Evolutionary conservation across 768 basidiomycete species (phyloP), one percentile per base, ranked within the genome.

Genomic region (Lentinula lateritia): DNA sequence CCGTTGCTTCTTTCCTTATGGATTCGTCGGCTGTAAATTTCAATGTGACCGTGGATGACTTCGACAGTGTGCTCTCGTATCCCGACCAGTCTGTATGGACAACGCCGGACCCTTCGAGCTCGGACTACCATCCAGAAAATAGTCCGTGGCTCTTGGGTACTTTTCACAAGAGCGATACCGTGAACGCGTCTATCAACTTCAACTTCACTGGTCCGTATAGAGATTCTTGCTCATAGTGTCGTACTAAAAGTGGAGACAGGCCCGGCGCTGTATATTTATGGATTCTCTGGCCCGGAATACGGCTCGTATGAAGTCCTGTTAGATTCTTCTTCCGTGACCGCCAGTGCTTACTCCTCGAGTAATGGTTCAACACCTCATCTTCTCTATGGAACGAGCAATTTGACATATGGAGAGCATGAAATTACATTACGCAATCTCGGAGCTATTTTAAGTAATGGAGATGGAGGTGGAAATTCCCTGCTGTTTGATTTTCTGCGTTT

Each of bases 31-130:
- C 80, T 10, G 73, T 78, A 8, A 80, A 80, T 64, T 62, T 65
- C 38, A 81, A 81, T 58, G 66, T 80, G 20, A 80, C 79, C 7
- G 74, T 79, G 20, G 79, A 80, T 61, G 80, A 81, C 66, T 81
- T 80, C 63, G 79, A 80, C 70, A 77, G 76, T 43, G 67, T 80
- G 3, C 63, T 80, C 13, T 68, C 73, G 1, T 81, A 78, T 63
- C 66, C 68, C 4, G 73, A 78, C 66, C 76, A 76, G 60, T 69
- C 73, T 7, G 70, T 63, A 23, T 80, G 80, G 80, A 61, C 69
- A 55, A 80, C 78, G 2, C 79, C 80, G 18, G 79, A 81, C 69
- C 79, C 80, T n/a, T 79, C 77, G 9, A 75, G 70, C 42, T 57
- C 72, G 6, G 66, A 70, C 9, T 79, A 76, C 66, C 67, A 72